Evolutionary conservation across 108 stramenopile species (phyloP), one percentile per base, ranked within the genome.

Genomic region (Epithemia pelagica): DNA sequence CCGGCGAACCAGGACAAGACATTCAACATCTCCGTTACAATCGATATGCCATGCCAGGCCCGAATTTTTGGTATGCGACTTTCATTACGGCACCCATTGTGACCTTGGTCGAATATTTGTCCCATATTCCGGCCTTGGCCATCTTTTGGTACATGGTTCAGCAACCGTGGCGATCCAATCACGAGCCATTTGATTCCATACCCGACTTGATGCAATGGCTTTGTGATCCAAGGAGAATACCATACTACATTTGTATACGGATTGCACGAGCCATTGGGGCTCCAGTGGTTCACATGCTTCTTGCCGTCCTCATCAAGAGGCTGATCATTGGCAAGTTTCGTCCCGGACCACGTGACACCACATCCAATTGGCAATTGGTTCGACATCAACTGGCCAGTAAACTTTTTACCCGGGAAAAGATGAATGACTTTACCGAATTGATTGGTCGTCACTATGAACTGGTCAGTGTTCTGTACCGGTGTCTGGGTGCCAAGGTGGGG

Each of bases 401-500:
- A 15, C 65, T 83, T 0, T 75, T 82, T 61, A 73, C 74, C 21
- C 54, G 74, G 31, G 71, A 74, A 37, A 77, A 73, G 26, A 73
- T 87, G 52, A 60, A 68, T 22, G 72, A 75, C 46, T 64, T 79
- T 8, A 71, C 82, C 5, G 79, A 80, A 19, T 58, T 87, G 3
- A 26, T 87, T 2, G 86, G 86, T 30, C 66, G 77, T 18, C 86
- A 87, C 61, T 87, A 82, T 60, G 78, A 81, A 67, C 21, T 68
- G 25, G 73, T 83, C 19, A 81, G 79, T 57, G 28, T 71, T 19
- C 37, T 82, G 23, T 83, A 79, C 57, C 68, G 86, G 24, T 27
- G 76, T 27, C 71, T 87, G 22, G 86, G 86, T 0, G 86, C 86
- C 2, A 83, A 83, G 54, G 70, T 87, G 31, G 86, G 86, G 25